Base-by-base conservation (phyloP, 768 basidiomycete genomes). In the Symmetrospora coprosmae region DNA sequence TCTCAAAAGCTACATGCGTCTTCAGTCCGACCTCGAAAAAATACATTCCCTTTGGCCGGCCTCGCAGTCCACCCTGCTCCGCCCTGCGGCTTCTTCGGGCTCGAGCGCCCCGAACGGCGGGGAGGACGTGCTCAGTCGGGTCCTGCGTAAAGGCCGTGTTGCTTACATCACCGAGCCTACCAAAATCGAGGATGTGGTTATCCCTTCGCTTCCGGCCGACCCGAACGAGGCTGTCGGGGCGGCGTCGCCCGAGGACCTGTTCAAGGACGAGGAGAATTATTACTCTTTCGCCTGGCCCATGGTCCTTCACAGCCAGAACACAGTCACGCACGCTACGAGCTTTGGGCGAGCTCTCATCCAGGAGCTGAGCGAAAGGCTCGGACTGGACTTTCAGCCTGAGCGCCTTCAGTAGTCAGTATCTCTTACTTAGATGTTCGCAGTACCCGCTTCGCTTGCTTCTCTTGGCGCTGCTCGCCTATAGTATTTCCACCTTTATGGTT, bases 221-320 rank as follows among this genome's bases (percentile, higher is more conserved):
- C 27, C 33, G 19, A 31, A 47, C 21, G 45, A 25, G 7, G 45
- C 27, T 47, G 45, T 25, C 7, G 27, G 21, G 25, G 41, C 55
- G 4, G 30, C 28, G 37, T 31, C 31, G 30, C 55, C 55, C n/a
- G 55, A 58, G 37, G 55, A 58, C 37, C 55, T 58, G 27, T 58
- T 58, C 37, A 58, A 58, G 46, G 55, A 58, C 31, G 55, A 58
- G 33, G 55, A 58, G 43, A 58, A 58, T 47, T 58, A 58, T 34
- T 58, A 8, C 46, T 30, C 30, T 21, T 58, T 58, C 30, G 27
- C 55, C 31, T 58, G 55, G 55, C 55, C 55, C 37, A 34, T 58
- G 23, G 55, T 58, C 33, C 30, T 58, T 28, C 55, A 58, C 37
- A 39, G 46, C 46, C 30, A 30, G 21, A 58, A 58, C 43, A 27